Conservation (phyloP, 192 early-diverging fungal species). For the Coemansia sp. region DNA sequence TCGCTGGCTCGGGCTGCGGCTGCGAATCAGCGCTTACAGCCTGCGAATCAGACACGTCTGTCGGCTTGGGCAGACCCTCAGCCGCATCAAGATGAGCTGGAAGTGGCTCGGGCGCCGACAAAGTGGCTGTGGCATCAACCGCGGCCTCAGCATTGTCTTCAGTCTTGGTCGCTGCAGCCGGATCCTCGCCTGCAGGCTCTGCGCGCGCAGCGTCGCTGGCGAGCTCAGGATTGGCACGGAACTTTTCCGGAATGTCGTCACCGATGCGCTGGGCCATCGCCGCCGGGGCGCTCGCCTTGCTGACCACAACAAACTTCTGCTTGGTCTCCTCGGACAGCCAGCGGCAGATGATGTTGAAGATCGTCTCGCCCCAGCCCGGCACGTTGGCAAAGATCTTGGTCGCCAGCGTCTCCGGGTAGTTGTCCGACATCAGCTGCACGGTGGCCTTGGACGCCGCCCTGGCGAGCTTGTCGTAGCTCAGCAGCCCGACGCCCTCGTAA, state of each 20-base stretch:
- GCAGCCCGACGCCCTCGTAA: constrained; percentile 54
- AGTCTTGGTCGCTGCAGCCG: background rate
- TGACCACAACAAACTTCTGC: constrained; percentile 61
- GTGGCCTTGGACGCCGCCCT: constrained; percentile 55
- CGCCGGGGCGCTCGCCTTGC: constrained; percentile 36
- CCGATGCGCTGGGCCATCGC: constrained; percentile 44
- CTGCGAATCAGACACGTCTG: constrained; percentile 2
- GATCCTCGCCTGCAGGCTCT: background rate
- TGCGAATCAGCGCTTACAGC: background rate
- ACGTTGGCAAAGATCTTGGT: constrained; percentile 62
- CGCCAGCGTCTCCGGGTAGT: constrained; percentile 64
- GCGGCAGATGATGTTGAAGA: constrained; percentile 58
- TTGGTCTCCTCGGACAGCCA: constrained; percentile 60
- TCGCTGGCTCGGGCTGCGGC: constrained; percentile 3
- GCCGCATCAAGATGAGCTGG: constrained; percentile 34
- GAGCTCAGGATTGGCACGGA: constrained; percentile 18
- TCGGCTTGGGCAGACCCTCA: constrained; percentile 17
- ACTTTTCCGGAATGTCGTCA: constrained; percentile 37
- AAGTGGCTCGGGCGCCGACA: constrained; percentile 11
- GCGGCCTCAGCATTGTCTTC: background rate
- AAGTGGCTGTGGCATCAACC: background rate
- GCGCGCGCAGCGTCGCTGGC: background rate
- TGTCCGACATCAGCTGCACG: constrained; percentile 59
- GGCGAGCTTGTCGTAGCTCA: constrained; percentile 52
- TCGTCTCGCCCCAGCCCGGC: constrained; percentile 60